Percentiles rank a stretch among this genome's conserved stretches.
Conservation (phyloP, 2,329 filamentous ascomycete genomes). For the Coleophoma cylindrospora region DNA sequence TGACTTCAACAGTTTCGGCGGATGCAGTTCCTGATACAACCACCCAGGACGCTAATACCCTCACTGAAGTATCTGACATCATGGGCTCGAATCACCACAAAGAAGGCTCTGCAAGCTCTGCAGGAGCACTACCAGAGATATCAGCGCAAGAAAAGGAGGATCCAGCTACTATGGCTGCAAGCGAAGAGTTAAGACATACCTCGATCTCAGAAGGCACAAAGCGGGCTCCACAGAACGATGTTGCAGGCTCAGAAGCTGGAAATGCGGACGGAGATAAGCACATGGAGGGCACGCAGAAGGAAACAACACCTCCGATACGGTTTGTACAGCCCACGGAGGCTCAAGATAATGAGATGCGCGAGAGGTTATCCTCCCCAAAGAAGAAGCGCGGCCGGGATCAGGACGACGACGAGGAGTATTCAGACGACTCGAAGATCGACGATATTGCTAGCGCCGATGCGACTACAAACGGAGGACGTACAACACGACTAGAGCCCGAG, state of each 20-base stretch:
- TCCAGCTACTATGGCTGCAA: slow-evolving; percentile 56
- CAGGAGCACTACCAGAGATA: slow-evolving; percentile 15
- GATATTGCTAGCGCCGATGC: slow-evolving; percentile 33
- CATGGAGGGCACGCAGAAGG: slow-evolving; percentile 16
- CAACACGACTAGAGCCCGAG: slow-evolving; percentile 50
- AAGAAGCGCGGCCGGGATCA: slow-evolving; percentile 49
- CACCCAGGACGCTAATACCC: slow-evolving; percentile 4
- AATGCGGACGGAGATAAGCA: slow-evolving; percentile 24
- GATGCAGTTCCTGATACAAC: slow-evolving; percentile 9
- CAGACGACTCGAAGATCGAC: slow-evolving; percentile 25
- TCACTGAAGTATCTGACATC: slow-evolving; percentile 6
- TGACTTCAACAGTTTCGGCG: slow-evolving; percentile 15
- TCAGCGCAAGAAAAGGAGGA: slow-evolving; percentile 31
- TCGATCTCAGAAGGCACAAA: slow-evolving; percentile 48
- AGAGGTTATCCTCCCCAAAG: slow-evolving; percentile 54
- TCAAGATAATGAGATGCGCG: slow-evolving; percentile 36
- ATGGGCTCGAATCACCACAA: slow-evolving; percentile 19
- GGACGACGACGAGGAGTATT: slow-evolving; percentile 39
- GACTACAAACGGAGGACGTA: slow-evolving; percentile 26
- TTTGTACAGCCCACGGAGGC: slow-evolving; percentile 30
- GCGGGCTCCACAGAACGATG: slow-evolving; percentile 16
- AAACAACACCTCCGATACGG: slow-evolving; percentile 14
- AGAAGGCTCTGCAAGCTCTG: not conserved
- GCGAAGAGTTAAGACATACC: slow-evolving; percentile 61
- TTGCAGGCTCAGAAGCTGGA: slow-evolving; percentile 18